Conservation (phyloP, 2,329 filamentous ascomycete genomes). For the Botrytis cinerea region DNA sequence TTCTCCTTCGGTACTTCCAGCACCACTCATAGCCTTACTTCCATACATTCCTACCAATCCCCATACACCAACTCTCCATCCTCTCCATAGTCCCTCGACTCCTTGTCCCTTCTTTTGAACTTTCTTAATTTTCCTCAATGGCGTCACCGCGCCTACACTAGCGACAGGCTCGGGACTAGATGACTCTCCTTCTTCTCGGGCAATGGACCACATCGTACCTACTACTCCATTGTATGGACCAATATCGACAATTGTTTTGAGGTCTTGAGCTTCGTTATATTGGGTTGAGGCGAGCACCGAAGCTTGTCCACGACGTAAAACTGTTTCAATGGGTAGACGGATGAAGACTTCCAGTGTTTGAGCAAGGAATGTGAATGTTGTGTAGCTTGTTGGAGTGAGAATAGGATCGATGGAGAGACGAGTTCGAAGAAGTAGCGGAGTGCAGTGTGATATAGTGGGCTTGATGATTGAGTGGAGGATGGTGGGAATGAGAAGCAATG, state of each 20-base stretch:
- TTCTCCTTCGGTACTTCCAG: slow-evolving; percentile 37
- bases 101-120: slow-evolving; percentile 50
- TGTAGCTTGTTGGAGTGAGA: slow-evolving; percentile 78
- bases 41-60: slow-evolving; percentile 58
- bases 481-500: slow-evolving; percentile 76
- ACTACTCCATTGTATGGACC: slow-evolving; percentile 83
- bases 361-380: slow-evolving; percentile 76
- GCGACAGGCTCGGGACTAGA: slow-evolving; percentile 14
- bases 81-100: slow-evolving; percentile 56
- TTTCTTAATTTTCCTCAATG: slow-evolving; percentile 28
- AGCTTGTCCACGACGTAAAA: slow-evolving; percentile 85
- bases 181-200: slow-evolving; percentile 78
- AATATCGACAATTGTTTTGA: slow-evolving; percentile 71
- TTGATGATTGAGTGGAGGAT: slow-evolving; percentile 83
- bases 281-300: slow-evolving; percentile 55
- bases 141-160: slow-evolving; percentile 11
- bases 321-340: slow-evolving; percentile 88
- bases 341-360: slow-evolving; percentile 79
- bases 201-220: slow-evolving; percentile 88
- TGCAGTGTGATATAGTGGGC: slow-evolving; percentile 77
- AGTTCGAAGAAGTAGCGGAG: slow-evolving; percentile 82
- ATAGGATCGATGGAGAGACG: slow-evolving; percentile 81
- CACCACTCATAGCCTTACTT: slow-evolving; percentile 38
- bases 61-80: slow-evolving; percentile 60
- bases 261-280: slow-evolving; percentile 31